Evolutionary conservation across 106 monocot species (phyloP), one percentile per base, ranked within the genome.

Genomic region (Dioscorea zingiberensis): DNA sequence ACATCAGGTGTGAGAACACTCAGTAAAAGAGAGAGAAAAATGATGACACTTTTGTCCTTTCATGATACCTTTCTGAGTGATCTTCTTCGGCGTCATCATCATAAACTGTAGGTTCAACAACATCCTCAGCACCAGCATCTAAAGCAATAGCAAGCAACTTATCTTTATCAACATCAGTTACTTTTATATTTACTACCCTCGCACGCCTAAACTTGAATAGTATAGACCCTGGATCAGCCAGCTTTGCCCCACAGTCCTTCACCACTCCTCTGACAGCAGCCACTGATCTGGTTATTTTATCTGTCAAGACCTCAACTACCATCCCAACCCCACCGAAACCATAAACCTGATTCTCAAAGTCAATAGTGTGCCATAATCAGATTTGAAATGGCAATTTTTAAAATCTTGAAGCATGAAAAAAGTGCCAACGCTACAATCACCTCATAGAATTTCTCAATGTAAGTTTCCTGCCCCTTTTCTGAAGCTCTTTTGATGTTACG

Each of bases 291-390:
- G 83, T 97, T 64, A 92, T 76, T 78, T 97, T 97, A 68, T 97
- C 97, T 25, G 97, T 97, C 44, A 88, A 79, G 13, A 86, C 97
- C 61, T 88, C 86, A 67, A 97, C 92, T 54, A 97, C 81, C 81
- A 97, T 92, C 23, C 88, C 88, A 60, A 84, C 92, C 21, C 97
- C 92, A 72, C 97, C 97, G 81, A 88, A 97, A 67, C 97, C 97
- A 73, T 97, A 92, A 1, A 97, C 80, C 97, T 97, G 74, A 53
- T 59, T 59, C 27, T 32, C 22, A 25, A 62, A 63, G 28, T 58
- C 18, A 4, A 58, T 18, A 51, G 13, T 38, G 38, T 38, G 38
- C 4, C 38, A 6, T 8, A 10, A 38, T 13, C 14, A 61, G 13
- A 27, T 61, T 61, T 29, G 15, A 61, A 61, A 19, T 19, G 58